Conservation (phyloP, 768 basidiomycete genomes). For the Russula sp. region DNA sequence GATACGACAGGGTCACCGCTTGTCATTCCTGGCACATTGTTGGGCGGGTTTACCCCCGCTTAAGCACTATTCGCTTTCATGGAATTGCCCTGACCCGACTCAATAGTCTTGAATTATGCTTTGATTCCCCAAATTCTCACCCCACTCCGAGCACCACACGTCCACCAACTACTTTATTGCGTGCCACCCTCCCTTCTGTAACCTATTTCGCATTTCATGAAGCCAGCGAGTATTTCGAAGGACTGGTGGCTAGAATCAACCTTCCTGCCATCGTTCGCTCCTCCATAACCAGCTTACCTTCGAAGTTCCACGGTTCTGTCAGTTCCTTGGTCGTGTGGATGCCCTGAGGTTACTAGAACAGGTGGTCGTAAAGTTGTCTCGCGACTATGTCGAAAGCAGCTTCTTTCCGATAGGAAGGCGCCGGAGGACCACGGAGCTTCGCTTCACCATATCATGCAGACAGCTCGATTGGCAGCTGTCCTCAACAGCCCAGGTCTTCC, state of each 20-base stretch:
- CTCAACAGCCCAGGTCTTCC: neutral
- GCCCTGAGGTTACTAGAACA: neutral
- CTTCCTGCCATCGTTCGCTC: neutral
- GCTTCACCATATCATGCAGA: neutral
- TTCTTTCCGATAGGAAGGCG: neutral
- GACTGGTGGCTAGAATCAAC: neutral
- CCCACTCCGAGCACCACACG: neutral
- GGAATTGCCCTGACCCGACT: neutral
- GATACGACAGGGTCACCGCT: constrained; percentile 34
- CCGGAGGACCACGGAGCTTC: too few relatives aligned
- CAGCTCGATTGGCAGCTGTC: constrained; percentile 4
- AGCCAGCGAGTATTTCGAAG: constrained; percentile 8
- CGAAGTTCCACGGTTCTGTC: neutral
- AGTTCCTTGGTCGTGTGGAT: neutral
- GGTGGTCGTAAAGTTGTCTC: neutral
- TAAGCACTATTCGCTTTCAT: neutral
- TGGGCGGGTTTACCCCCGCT: constrained; percentile 1
- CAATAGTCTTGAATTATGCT: neutral
- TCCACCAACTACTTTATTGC: neutral
- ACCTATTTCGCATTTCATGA: neutral
- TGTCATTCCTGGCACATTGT: neutral
- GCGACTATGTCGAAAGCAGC: too few relatives aligned
- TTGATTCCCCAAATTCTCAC: neutral
- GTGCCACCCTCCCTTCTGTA: neutral
- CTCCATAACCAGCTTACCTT: neutral